These are phyloP conservation scores for Straminergon stramineum DNA, from an alignment of 225 moss, liverwort and hornwort genomes.

Conservation along the genomic window DNA sequence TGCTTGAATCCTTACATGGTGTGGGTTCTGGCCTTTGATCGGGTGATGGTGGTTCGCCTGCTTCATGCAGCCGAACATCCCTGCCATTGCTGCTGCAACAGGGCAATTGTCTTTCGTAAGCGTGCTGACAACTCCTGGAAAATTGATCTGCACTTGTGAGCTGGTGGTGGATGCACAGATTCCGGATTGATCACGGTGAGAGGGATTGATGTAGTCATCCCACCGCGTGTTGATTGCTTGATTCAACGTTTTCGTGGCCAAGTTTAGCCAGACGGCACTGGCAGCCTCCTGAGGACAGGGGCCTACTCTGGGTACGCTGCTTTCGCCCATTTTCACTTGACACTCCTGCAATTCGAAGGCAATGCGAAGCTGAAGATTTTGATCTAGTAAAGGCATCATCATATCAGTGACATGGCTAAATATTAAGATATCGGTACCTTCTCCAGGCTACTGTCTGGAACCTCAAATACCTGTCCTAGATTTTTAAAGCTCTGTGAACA, in stretches of 20 bases:
- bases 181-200: constrained; percentile 7
- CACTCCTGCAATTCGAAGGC: constrained; percentile 1
- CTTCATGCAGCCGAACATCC: constrained; percentile 38
- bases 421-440: background rate
- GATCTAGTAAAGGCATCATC: background rate
- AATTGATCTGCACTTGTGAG: constrained; percentile 16
- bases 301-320: background rate
- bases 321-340: constrained; percentile 1
- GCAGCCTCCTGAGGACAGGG: background rate
- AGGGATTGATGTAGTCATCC: constrained; percentile 11
- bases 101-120: constrained; percentile 24
- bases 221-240: constrained; percentile 3
- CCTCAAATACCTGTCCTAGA: background rate
- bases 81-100: constrained; percentile 39
- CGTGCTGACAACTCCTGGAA: constrained; percentile 11
- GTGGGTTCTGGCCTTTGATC: constrained; percentile 6
- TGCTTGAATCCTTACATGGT: constrained; percentile 4
- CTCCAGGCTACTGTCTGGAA: background rate
- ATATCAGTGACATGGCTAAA: background rate
- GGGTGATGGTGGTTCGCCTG: constrained; percentile 1
- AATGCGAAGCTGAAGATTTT: background rate
- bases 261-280: constrained; percentile 11
- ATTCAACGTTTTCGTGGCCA: background rate
- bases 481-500: background rate
- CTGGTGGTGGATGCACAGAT: constrained; percentile 12